These are phyloP conservation scores for Periconia sp. DNA, from an alignment of 2,329 filamentous ascomycete genomes.

Conservation along the genomic window DNA sequence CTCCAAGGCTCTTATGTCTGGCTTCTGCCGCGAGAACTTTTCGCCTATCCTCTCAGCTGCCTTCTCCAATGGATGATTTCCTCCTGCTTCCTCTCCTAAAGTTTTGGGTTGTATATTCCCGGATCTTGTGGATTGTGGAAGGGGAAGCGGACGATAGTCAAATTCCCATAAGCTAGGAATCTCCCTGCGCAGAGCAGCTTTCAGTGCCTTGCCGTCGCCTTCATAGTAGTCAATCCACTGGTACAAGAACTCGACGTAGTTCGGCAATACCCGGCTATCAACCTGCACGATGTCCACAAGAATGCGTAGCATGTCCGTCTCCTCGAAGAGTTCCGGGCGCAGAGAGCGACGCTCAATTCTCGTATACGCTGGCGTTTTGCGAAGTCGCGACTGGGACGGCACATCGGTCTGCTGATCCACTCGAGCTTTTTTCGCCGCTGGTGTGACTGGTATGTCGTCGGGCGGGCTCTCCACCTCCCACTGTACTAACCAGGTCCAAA, in stretches of 20 bases:
- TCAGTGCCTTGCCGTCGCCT: constrained; percentile 38
- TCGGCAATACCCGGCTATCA: constrained; percentile 33
- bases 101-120: constrained; percentile 1
- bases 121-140: constrained; percentile 9
- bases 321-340: constrained; percentile 28
- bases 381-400: constrained; percentile 2
- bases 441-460: constrained; percentile 2
- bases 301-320: constrained; percentile 36
- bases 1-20: constrained; percentile 31
- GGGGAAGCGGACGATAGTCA: constrained; percentile 34
- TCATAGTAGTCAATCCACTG: constrained; percentile 39
- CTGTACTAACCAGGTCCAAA: constrained; percentile 42
- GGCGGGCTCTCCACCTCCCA: constrained; percentile 30
- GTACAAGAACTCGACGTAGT: constrained; percentile 44
- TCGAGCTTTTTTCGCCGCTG: constrained; percentile 32
- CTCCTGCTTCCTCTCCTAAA: background rate
- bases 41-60: constrained; percentile 22
- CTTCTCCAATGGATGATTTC: constrained; percentile 11
- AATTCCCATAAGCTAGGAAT: constrained; percentile 45
- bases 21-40: constrained; percentile 30
- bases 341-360: constrained; percentile 25
- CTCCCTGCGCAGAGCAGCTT: constrained; percentile 37
- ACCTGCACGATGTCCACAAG: constrained; percentile 41
- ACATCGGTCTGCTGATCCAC: constrained; percentile 11
- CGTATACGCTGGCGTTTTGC: constrained; percentile 16